Evolutionary conservation across 179 eudicot genomes (phyloP).

Genomic region (Silene vulgaris): DNA sequence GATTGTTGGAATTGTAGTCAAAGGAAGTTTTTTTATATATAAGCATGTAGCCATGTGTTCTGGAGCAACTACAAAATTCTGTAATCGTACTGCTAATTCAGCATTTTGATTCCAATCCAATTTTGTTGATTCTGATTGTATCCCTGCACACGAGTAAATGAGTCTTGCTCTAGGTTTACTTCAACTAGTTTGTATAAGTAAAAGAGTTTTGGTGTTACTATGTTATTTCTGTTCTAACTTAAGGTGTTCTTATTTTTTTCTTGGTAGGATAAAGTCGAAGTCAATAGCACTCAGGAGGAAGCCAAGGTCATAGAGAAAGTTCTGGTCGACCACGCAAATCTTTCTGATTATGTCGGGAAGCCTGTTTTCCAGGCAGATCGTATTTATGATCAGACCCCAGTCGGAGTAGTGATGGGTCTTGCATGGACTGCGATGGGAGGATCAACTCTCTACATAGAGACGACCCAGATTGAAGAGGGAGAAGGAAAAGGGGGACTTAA

Average conservation of each 20-base stretch:
- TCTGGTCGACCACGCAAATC: slow-evolving; percentile 57
- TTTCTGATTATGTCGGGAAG: slow-evolving; percentile 87
- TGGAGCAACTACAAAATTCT: too few species aligned
- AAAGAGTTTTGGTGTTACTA: not conserved
- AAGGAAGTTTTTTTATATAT: not conserved
- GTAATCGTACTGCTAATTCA: too few species aligned
- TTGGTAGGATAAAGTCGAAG: slow-evolving; percentile 41
- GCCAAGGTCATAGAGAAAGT: slow-evolving; percentile 48
- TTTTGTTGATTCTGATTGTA: too few species aligned
- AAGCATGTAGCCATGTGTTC: too few species aligned
- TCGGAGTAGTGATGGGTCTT: slow-evolving; percentile 96
- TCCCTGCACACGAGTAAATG: too few species aligned
- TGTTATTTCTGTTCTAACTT: slow-evolving; percentile 11
- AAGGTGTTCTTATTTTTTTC: not conserved
- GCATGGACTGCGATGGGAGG: slow-evolving; percentile 99
- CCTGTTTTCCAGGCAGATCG: slow-evolving; percentile 99
- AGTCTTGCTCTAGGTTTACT: too few species aligned
- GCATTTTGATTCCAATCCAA: too few species aligned
- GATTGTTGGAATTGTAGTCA: not conserved
- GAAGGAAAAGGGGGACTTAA: slow-evolving; percentile 87
- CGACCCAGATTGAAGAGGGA: slow-evolving; percentile 63
- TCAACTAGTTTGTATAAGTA: not conserved
- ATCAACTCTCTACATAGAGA: slow-evolving; percentile 87
- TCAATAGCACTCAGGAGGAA: slow-evolving; percentile 30
- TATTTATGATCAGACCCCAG: slow-evolving; percentile 76